These are phyloP conservation scores for Sphagnum magellanicum DNA, from an alignment of 228 moss, liverwort and hornwort species.

Conservation along the genomic window DNA sequence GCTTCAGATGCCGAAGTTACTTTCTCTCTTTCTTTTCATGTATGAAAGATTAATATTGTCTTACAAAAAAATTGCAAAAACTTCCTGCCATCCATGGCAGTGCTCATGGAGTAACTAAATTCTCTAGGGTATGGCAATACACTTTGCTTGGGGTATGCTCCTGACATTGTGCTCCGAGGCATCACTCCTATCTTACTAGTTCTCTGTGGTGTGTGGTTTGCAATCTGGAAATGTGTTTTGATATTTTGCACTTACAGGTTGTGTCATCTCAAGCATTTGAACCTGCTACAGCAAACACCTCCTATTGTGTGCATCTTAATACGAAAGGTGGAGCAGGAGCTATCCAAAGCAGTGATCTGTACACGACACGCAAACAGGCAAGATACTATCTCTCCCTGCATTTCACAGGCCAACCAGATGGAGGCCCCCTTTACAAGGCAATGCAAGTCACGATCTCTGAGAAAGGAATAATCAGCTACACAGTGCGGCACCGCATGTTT, in stretches of 20 bases:
- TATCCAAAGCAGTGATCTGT: neutral
- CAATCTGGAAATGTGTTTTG: neutral
- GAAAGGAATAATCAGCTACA: neutral
- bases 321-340: neutral
- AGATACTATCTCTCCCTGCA: conserved; percentile 1
- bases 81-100: too few species aligned
- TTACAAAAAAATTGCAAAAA: too few species aligned
- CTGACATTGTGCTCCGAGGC: too few species aligned
- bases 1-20: neutral
- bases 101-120: too few species aligned
- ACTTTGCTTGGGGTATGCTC: too few species aligned
- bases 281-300: neutral
- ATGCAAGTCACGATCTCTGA: neutral
- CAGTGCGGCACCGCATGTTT: neutral
- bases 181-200: too few species aligned
- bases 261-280: neutral
- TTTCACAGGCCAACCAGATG: neutral
- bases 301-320: neutral
- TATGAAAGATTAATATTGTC: neutral
- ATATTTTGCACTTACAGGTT: neutral
- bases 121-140: too few species aligned
- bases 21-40: neutral
- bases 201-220: neutral
- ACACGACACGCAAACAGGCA: neutral
- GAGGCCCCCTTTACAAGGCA: conserved; percentile 2